Evolutionary conservation across 1,139 yeast species (phyloP).

Genomic region (Candida labiduridarum): DNA sequence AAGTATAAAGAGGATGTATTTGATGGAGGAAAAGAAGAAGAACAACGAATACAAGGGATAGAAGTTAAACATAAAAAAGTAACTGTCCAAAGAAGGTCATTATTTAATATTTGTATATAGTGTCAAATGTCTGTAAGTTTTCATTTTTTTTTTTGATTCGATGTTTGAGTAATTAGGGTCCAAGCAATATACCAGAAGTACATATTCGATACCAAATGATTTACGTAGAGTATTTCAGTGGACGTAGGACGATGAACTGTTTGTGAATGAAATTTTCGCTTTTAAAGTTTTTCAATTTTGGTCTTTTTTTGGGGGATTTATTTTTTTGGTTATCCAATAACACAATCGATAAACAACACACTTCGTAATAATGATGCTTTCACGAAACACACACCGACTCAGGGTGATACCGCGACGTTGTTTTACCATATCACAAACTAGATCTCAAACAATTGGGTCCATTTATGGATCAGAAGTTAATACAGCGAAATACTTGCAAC

Average conservation of each 20-base stretch:
- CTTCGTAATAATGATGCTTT: not conserved
- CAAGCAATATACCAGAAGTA: too few relatives aligned
- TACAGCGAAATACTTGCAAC: slow-evolving; percentile 55
- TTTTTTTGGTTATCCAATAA: not conserved
- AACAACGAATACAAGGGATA: too few relatives aligned
- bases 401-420: not conserved
- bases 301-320: not conserved
- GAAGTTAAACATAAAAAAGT: too few relatives aligned
- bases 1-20: not conserved
- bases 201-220: too few relatives aligned
- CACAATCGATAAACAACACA: not conserved
- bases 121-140: not conserved
- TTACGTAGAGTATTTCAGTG: too few relatives aligned
- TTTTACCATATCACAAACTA: not conserved
- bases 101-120: slow-evolving; percentile 2
- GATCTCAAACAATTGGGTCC: slow-evolving; percentile 41
- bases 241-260: not conserved
- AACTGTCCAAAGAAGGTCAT: not conserved
- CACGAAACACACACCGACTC: not conserved
- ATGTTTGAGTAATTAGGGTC: not conserved
- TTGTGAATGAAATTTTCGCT: not conserved
- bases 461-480: slow-evolving; percentile 51
- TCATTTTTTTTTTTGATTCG: not conserved
- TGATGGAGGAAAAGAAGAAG: too few relatives aligned
- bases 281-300: not conserved